Percentiles rank a stretch among this genome's conserved stretches.
Conservation (phyloP, 1,284 basidiomycete species). For the Pseudozyma sp. region DNA sequence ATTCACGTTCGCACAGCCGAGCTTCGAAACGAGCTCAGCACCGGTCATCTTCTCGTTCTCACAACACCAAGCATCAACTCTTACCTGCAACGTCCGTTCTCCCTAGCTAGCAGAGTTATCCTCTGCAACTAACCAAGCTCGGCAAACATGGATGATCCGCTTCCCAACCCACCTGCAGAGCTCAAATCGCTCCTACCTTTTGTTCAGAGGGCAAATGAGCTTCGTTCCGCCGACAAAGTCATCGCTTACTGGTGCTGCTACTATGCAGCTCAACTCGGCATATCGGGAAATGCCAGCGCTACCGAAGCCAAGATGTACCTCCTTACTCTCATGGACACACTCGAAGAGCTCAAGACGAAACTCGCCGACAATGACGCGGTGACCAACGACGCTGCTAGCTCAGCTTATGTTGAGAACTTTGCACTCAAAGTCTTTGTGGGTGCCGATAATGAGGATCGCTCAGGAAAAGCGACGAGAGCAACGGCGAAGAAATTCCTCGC, state of each 20-base stretch:
- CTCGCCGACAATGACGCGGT: conserved; percentile 84
- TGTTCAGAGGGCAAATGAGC: conserved; percentile 89
- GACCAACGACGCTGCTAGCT: conserved; percentile 82
- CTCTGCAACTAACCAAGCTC: neutral
- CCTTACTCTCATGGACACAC: conserved; percentile 78
- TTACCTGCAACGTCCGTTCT: neutral
- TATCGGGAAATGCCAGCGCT: conserved; percentile 76
- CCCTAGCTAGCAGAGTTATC: neutral
- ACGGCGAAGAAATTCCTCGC: conserved; percentile 90
- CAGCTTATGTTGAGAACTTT: conserved; percentile 93
- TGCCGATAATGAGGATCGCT: conserved; percentile 91
- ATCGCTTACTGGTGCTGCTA: conserved; percentile 96
- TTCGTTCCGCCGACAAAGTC: conserved; percentile 82
- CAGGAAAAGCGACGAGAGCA: conserved; percentile 78
- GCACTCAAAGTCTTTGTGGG: conserved; percentile 85
- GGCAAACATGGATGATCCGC: conserved; percentile 38
- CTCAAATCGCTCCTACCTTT: conserved; percentile 77
- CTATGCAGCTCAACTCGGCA: conserved; percentile 88
- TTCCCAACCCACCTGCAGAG: conserved; percentile 48
- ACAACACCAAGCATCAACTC: neutral
- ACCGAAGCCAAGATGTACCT: conserved; percentile 76
- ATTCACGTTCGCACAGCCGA: too few relatives aligned
- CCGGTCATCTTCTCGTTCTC: neutral
- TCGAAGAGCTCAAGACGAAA: conserved; percentile 83
- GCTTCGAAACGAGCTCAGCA: too few relatives aligned